Evolutionary conservation across 371 early-diverging fungal species (phyloP).

Genomic region (Mortierella sp.): DNA sequence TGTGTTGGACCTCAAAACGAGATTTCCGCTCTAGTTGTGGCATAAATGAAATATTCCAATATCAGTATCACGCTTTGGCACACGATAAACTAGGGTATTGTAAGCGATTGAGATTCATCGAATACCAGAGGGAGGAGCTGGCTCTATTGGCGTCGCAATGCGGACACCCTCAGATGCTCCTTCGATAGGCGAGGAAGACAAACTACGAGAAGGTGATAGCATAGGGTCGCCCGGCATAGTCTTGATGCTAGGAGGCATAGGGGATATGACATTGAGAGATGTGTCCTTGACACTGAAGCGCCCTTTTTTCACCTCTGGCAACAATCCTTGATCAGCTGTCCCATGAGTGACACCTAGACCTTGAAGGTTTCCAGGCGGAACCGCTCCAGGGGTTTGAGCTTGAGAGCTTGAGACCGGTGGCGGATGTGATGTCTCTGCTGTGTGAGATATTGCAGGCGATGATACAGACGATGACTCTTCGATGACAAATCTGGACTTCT

Average conservation of each 20-base stretch:
- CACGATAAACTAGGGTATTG: neutral
- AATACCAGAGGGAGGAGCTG: slow-evolving; percentile 23
- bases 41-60: neutral
- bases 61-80: neutral
- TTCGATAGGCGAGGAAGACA: slow-evolving; percentile 47
- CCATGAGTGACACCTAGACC: slow-evolving; percentile 33
- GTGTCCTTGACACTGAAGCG: slow-evolving; percentile 56
- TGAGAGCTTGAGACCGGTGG: slow-evolving; percentile 10
- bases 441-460: slow-evolving; percentile 17
- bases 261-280: slow-evolving; percentile 20
- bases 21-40: slow-evolving; percentile 39
- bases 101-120: neutral
- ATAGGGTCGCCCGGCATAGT: slow-evolving; percentile 24
- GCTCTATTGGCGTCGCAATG: slow-evolving; percentile 21
- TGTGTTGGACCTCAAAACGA: slow-evolving; percentile 49
- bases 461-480: slow-evolving; percentile 50
- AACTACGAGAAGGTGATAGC: slow-evolving; percentile 38
- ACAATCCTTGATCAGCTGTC: slow-evolving; percentile 4
- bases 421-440: slow-evolving; percentile 12
- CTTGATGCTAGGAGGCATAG: slow-evolving; percentile 30
- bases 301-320: slow-evolving; percentile 47
- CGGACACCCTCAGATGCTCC: slow-evolving; percentile 37
- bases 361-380: slow-evolving; percentile 25
- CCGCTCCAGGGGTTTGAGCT: slow-evolving; percentile 1
- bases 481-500: slow-evolving; percentile 69